Evolutionary conservation across 371 early-diverging fungal species (phyloP), one percentile per base, ranked within the genome.

Genomic region (Mucor mucedo): DNA sequence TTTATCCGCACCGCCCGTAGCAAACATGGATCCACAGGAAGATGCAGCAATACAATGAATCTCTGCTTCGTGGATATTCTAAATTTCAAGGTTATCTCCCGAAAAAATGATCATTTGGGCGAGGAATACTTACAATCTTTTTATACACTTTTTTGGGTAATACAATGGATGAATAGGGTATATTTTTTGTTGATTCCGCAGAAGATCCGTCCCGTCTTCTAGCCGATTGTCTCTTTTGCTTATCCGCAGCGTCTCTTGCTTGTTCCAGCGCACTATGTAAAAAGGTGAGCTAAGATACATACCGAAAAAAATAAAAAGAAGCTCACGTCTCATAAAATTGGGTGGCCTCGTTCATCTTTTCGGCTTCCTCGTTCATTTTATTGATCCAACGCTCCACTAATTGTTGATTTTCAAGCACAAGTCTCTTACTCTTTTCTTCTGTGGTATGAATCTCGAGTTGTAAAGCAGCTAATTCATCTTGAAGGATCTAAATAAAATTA

Each of bases 291-390:
- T 10, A 13, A 13, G 42, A 13, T 42, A 9, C 21, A 21, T 21
- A 21, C 21, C 21, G 1, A 21, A 21, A 21, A 21, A 21, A 21
- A 11, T 39, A 6, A 39, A 39, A 39, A 8, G 8, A 39, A 8
- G 40, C 6, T 21, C 9, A 89, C 94, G 71, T 84, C 78, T 92
- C 93, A 65, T 90, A 85, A 72, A 91, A 89, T 60, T 88, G 85
- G 53, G 95, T 97, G 3, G 91, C 95, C 40, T 93, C 92, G 71
- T 98, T 97, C 90, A 98, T 93, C 65, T 90, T 89, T 32, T 93
- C 90, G 0, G 94, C 97, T 69, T 96, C 95, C 65, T 94, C 92
- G 59, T 93, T 93, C 91, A 93, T 97, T 68, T 93, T 91, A 60
- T 87, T 80, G 35, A 98, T 87, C 95, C 95, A 96, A 33, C 97